These are phyloP conservation scores for Fusarium nanum DNA, from an alignment of 2,329 filamentous ascomycete genomes.

Conservation along the genomic window DNA sequence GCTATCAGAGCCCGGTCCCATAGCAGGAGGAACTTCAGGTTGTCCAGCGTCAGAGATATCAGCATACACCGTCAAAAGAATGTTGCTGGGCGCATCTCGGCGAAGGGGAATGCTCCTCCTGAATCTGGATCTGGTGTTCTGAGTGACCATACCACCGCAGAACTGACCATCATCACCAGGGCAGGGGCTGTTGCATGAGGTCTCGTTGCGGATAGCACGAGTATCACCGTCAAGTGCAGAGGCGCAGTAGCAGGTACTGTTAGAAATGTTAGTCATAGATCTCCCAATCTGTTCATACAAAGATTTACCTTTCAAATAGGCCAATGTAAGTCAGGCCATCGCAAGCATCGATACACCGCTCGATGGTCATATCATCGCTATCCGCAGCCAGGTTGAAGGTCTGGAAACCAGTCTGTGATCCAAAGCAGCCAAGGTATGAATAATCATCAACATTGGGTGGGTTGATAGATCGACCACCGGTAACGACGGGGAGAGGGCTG, in stretches of 20 bases:
- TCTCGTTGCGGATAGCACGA: conserved; percentile 46
- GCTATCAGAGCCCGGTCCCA: conserved; percentile 35
- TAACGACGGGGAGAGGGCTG: conserved; percentile 21
- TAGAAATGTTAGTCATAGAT: background rate
- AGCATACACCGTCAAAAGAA: conserved; percentile 59
- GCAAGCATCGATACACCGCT: conserved; percentile 55
- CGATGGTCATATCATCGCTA: conserved; percentile 54
- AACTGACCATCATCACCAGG: conserved; percentile 55
- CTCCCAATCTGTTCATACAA: background rate
- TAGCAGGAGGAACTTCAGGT: conserved; percentile 52
- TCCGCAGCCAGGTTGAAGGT: conserved; percentile 51
- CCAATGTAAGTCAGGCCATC: conserved; percentile 53
- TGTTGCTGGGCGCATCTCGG: conserved; percentile 47
- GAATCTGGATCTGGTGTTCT: conserved; percentile 5
- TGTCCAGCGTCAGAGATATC: conserved; percentile 46
- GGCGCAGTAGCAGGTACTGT: conserved; percentile 60
- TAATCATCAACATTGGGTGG: conserved; percentile 50
- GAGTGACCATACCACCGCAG: conserved; percentile 56
- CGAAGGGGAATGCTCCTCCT: conserved; percentile 31
- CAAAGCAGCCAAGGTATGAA: conserved; percentile 57
- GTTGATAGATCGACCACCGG: conserved; percentile 42
- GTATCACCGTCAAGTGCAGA: conserved; percentile 55
- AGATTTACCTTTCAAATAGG: conserved; percentile 48
- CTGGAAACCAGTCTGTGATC: conserved; percentile 51
- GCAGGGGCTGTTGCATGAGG: conserved; percentile 54